phyloP scores from a whole-genome alignment of 768 basidiomycete genomes.

The Tricholoma saponaceum region DNA sequence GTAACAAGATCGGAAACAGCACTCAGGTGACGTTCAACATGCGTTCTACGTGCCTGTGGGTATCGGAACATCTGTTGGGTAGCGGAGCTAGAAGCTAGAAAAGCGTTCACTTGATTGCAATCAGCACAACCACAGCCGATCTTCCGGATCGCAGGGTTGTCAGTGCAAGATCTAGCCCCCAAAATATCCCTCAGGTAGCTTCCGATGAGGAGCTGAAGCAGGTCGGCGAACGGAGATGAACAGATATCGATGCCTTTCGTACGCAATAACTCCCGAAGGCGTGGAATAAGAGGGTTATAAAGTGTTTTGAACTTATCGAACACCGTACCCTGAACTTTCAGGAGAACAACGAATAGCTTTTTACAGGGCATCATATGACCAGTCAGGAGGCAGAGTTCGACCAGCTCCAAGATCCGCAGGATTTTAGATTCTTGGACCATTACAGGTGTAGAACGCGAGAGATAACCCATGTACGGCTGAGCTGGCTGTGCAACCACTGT shows the following conservation, averaged over 20 bases:
- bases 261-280: constrained; percentile 12
- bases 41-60: constrained; percentile 15
- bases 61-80: constrained; percentile 15
- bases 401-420: constrained; percentile 19
- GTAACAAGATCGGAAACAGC: constrained; percentile 21
- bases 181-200: constrained; percentile 25
- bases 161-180: constrained; percentile 14
- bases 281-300: constrained; percentile 23
- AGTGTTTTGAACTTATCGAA: constrained; percentile 20
- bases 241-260: constrained; percentile 13
- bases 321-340: constrained; percentile 12
- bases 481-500: constrained; percentile 5
- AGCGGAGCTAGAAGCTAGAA: constrained; percentile 17
- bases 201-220: constrained; percentile 25
- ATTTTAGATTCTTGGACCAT: constrained; percentile 13
- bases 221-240: constrained; percentile 23
- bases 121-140: constrained; percentile 29
- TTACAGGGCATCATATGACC: constrained; percentile 16
- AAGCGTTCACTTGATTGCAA: constrained; percentile 23
- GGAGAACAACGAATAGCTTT: constrained; percentile 18
- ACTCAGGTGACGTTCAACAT: constrained; percentile 19
- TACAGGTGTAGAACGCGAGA: not conserved
- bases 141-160: constrained; percentile 17
- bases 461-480: not conserved
- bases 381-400: constrained; percentile 20